Evolutionary conservation across 2,329 filamentous ascomycete genomes (phyloP).

Genomic region (Xenoacremonium recifei): DNA sequence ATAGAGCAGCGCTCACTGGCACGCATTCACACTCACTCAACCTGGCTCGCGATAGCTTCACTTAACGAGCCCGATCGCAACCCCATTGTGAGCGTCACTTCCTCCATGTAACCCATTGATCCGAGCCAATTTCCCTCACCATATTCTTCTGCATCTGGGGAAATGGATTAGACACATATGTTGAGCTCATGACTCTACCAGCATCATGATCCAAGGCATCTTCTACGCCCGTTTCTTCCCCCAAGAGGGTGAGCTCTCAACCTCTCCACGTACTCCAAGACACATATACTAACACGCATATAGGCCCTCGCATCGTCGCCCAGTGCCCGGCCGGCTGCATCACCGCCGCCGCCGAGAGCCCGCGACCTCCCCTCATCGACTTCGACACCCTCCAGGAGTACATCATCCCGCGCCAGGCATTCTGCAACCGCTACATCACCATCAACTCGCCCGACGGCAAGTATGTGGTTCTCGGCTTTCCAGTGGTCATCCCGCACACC

Average conservation of each 20-base stretch:
- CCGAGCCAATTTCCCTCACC: too few relatives aligned
- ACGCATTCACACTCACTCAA: too few relatives aligned
- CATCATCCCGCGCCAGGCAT: conserved; percentile 90
- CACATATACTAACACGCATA: neutral
- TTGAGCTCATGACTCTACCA: too few relatives aligned
- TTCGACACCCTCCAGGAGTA: conserved; percentile 88
- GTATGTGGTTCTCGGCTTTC: conserved; percentile 81
- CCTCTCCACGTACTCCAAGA: neutral
- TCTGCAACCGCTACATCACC: conserved; percentile 87
- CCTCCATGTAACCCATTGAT: too few relatives aligned
- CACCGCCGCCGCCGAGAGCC: conserved; percentile 40
- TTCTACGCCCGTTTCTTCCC: conserved; percentile 70
- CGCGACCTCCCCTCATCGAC: conserved; percentile 65
- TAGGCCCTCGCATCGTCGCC: conserved; percentile 62
- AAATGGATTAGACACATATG: too few relatives aligned
- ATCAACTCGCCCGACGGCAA: conserved; percentile 69
- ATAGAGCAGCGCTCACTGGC: too few relatives aligned
- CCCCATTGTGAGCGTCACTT: too few relatives aligned
- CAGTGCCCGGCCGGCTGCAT: conserved; percentile 64
- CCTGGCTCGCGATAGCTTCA: too few relatives aligned
- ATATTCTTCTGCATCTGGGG: too few relatives aligned
- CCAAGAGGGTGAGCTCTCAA: conserved; percentile 51
- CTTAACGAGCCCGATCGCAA: too few relatives aligned
- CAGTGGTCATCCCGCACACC: conserved; percentile 79
- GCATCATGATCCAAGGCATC: conserved; percentile 65